Evolutionary conservation across 2,329 filamentous ascomycete species (phyloP).

Genomic region (Colletotrichum gloeosporioides): DNA sequence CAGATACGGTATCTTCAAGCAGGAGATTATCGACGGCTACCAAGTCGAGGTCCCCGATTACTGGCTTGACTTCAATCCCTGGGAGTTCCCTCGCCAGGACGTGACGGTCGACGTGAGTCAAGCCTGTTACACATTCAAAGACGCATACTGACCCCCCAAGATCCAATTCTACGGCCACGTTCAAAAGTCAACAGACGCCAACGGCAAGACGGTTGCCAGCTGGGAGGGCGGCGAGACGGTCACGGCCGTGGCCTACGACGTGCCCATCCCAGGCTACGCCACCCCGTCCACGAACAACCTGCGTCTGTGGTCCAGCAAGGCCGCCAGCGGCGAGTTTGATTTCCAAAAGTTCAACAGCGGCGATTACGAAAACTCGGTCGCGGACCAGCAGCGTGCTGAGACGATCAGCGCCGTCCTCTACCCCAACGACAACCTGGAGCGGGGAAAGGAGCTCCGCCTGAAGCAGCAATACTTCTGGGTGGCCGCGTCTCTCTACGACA

Average conservation of each 20-base stretch:
- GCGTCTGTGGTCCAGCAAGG: slow-evolving; percentile 96
- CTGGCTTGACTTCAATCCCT: slow-evolving; percentile 99
- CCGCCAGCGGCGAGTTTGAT: slow-evolving; percentile 95
- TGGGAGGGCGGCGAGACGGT: slow-evolving; percentile 97
- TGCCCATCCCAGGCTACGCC: slow-evolving; percentile 87
- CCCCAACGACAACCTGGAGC: slow-evolving; percentile 95
- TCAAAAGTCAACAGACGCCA: slow-evolving; percentile 73
- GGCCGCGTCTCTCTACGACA: slow-evolving; percentile 93
- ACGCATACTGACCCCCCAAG: slow-evolving; percentile 20
- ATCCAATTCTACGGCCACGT: slow-evolving; percentile 96
- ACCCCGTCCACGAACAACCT: slow-evolving; percentile 96
- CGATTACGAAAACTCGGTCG: slow-evolving; percentile 96
- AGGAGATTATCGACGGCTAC: slow-evolving; percentile 97
- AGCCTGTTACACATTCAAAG: background rate
- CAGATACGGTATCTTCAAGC: slow-evolving; percentile 98
- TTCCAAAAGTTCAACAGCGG: slow-evolving; percentile 99
- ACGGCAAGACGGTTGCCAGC: slow-evolving; percentile 74
- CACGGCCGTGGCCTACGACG: slow-evolving; percentile 90
- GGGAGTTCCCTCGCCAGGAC: slow-evolving; percentile 97
- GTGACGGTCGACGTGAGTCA: slow-evolving; percentile 81
- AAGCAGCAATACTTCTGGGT: slow-evolving; percentile 99
- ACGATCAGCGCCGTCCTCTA: slow-evolving; percentile 98
- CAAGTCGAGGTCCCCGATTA: slow-evolving; percentile 98
- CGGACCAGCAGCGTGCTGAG: slow-evolving; percentile 98
- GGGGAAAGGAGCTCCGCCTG: slow-evolving; percentile 93